These are phyloP conservation scores for Suillus cothurnatus DNA, from an alignment of 768 basidiomycete species.

Conservation along the genomic window DNA sequence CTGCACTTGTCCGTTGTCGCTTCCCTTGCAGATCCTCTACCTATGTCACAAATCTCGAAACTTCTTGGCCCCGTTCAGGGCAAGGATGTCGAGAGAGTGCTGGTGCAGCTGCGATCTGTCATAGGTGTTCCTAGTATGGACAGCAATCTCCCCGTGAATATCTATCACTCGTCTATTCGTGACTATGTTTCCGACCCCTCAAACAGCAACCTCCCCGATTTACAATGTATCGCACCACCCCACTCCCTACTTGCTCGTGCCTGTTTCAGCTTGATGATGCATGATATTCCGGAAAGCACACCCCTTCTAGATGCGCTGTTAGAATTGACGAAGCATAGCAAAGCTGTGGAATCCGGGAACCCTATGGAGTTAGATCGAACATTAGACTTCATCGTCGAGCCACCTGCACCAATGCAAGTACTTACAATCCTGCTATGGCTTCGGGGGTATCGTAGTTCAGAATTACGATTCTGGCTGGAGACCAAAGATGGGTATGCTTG, in stretches of 20 bases:
- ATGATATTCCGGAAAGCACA: neutral
- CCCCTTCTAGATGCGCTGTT: neutral
- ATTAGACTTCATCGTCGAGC: neutral
- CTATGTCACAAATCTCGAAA: neutral
- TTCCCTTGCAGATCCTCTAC: neutral
- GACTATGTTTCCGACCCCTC: neutral
- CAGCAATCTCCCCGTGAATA: neutral
- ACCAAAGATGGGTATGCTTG: neutral
- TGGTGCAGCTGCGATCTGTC: neutral
- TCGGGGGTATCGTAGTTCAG: neutral
- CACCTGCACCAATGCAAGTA: neutral
- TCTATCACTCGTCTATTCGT: neutral
- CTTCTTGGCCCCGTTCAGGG: neutral
- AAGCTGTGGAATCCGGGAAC: neutral
- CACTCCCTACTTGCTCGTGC: neutral
- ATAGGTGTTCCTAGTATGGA: neutral
- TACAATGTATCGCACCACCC: neutral
- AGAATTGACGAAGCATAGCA: neutral
- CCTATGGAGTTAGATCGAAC: neutral
- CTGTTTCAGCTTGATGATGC: neutral
- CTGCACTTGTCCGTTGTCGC: neutral
- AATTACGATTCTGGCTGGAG: neutral
- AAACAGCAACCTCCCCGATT: neutral
- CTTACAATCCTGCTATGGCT: neutral
- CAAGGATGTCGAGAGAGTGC: neutral